Conservation (phyloP, 2,329 filamentous ascomycete species). For the Stachybotrys echinatus region DNA sequence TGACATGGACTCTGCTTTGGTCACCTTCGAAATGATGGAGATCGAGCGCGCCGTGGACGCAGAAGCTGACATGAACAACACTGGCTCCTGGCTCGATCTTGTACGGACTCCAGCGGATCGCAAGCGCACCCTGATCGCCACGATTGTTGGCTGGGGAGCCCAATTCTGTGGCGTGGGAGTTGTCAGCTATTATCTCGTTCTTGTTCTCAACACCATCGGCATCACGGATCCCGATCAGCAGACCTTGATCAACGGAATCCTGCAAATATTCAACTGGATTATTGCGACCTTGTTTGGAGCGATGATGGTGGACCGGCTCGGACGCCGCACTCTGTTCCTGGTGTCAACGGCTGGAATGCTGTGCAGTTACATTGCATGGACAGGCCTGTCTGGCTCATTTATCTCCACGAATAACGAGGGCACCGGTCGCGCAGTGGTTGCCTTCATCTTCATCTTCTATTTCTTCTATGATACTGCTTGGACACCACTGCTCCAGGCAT, state of each 20-base stretch:
- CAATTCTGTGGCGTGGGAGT: background rate
- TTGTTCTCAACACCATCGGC: slow-evolving; percentile 33
- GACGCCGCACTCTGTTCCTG: slow-evolving; percentile 33
- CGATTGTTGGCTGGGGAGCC: background rate
- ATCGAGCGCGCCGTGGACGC: background rate
- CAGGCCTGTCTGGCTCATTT: slow-evolving; percentile 22
- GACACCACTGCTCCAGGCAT: slow-evolving; percentile 24
- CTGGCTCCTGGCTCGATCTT: background rate
- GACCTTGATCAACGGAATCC: slow-evolving; percentile 14
- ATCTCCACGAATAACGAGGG: slow-evolving; percentile 10
- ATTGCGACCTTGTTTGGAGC: slow-evolving; percentile 30
- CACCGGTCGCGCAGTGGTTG: slow-evolving; percentile 23
- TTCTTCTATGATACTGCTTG: slow-evolving; percentile 30
- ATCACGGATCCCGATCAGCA: slow-evolving; percentile 32
- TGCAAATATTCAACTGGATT: slow-evolving; percentile 33
- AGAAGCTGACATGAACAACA: background rate
- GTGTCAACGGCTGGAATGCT: slow-evolving; percentile 30
- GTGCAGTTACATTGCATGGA: slow-evolving; percentile 25
- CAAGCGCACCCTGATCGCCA: background rate
- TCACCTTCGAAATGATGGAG: background rate
- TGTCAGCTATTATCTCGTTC: slow-evolving; percentile 27
- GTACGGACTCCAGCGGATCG: background rate
- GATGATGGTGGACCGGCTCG: slow-evolving; percentile 31
- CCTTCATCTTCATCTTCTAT: slow-evolving; percentile 32
- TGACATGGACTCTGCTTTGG: background rate